These are phyloP conservation scores for Aspergillus novofumigatus DNA, from an alignment of 2,329 filamentous ascomycete genomes.

Conservation along the genomic window DNA sequence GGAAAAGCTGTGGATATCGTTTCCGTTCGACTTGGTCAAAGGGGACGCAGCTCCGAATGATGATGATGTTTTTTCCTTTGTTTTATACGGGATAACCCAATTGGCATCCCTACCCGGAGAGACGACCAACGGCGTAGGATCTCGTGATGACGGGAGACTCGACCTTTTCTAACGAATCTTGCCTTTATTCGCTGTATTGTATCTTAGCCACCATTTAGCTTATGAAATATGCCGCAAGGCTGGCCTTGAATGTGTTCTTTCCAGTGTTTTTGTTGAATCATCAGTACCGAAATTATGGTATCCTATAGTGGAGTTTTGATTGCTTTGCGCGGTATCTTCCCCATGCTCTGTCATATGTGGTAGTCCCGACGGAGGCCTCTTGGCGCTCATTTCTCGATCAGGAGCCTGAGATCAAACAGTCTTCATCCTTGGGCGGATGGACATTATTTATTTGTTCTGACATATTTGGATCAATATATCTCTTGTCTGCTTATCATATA, in stretches of 20 bases:
- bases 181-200: conserved; percentile 34
- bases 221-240: conserved; percentile 31
- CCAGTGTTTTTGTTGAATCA: background rate
- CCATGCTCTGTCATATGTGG: background rate
- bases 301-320: too few relatives aligned
- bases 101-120: conserved; percentile 11
- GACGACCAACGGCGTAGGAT: conserved; percentile 18
- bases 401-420: background rate
- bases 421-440: background rate
- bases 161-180: conserved; percentile 33
- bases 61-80: conserved; percentile 19
- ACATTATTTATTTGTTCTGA: background rate
- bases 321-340: too few relatives aligned
- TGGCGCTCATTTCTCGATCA: background rate
- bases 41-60: conserved; percentile 10
- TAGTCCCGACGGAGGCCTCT: background rate
- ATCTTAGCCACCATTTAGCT: conserved; percentile 41
- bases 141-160: conserved; percentile 15
- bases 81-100: conserved; percentile 12
- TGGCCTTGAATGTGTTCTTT: conserved; percentile 17
- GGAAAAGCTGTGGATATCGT: conserved; percentile 20
- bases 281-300: background rate
- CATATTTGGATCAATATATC: background rate
- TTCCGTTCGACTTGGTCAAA: conserved; percentile 21
- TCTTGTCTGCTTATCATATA: background rate